A percentile compares a stretch with the other conserved stretches of the same genome.
Evolutionary conservation across 495 filamentous ascomycete genomes (phyloP).

Genomic region (Podospora australis): DNA sequence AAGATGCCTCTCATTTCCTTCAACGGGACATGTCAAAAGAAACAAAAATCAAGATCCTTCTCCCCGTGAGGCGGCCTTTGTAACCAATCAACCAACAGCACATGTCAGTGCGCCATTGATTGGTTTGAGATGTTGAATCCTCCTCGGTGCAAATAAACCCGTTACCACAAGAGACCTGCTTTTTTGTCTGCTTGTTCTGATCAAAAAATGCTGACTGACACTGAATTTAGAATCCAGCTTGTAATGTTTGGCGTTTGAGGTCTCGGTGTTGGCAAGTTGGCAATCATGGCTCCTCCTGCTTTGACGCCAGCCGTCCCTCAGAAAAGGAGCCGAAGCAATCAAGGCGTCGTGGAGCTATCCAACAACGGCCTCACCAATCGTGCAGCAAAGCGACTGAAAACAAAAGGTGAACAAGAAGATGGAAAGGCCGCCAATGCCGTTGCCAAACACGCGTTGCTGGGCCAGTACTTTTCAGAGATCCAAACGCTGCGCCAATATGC

Average conservation of each 20-base stretch:
- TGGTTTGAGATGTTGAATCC: too few species aligned
- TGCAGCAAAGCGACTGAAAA: conserved; percentile 16
- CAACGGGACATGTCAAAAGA: not conserved
- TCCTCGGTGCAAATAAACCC: conserved; percentile 2
- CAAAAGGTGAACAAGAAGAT: not conserved
- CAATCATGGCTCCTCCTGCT: not conserved
- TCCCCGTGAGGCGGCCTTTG: conserved; percentile 4
- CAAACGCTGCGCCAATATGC: conserved; percentile 69
- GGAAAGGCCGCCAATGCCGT: not conserved
- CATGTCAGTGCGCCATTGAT: conserved; percentile 12
- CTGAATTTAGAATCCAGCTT: too few species aligned
- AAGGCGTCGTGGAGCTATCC: conserved; percentile 3
- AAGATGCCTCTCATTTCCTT: too few species aligned
- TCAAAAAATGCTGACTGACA: conserved; percentile 8
- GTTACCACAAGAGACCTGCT: too few species aligned
- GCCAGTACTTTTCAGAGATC: conserved; percentile 64
- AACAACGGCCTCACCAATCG: conserved; percentile 8
- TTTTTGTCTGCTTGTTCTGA: too few species aligned
- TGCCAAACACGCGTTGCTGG: conserved; percentile 61
- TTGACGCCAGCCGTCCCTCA: conserved; percentile 4
- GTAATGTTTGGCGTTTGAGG: too few species aligned
- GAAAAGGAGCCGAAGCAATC: conserved; percentile 18
- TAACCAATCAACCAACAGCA: conserved; percentile 19
- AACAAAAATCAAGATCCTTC: not conserved
- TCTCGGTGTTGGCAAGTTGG: too few species aligned